Evolutionary conservation across 2,329 filamentous ascomycete genomes (phyloP).

Genomic region (Fusarium scirpi): DNA sequence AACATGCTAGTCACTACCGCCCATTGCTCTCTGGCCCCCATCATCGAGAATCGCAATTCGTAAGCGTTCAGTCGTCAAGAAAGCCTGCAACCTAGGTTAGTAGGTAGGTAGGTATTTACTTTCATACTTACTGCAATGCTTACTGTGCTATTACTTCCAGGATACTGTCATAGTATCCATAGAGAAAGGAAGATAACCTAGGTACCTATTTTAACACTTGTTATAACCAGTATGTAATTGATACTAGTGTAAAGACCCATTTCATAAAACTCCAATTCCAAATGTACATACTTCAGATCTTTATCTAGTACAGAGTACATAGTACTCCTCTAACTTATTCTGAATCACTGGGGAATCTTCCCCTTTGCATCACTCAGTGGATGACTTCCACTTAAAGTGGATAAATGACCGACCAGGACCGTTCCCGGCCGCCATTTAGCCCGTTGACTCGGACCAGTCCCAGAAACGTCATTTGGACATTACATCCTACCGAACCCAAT

Average conservation of each 20-base stretch:
- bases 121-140: background rate
- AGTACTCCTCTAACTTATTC: background rate
- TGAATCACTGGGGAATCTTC: background rate
- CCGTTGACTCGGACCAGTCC: conserved; percentile 29
- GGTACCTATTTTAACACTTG: background rate
- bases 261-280: background rate
- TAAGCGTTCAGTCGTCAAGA: too few species aligned
- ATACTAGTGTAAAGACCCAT: background rate
- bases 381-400: background rate
- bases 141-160: background rate
- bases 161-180: background rate
- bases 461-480: conserved; percentile 45
- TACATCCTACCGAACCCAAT: conserved; percentile 28
- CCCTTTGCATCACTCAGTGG: background rate
- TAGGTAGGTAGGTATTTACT: background rate
- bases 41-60: too few species aligned
- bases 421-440: conserved; percentile 22
- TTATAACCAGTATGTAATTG: background rate
- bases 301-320: too few species aligned
- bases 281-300: background rate
- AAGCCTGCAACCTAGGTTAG: too few species aligned
- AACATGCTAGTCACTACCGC: too few species aligned
- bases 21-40: too few species aligned
- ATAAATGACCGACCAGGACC: background rate
- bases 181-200: background rate